Percentiles rank a stretch among this genome's conserved stretches.
These are phyloP conservation scores for Aotearoamyces nothofagi DNA, from an alignment of 2,329 filamentous ascomycete genomes.

Conservation along the genomic window DNA sequence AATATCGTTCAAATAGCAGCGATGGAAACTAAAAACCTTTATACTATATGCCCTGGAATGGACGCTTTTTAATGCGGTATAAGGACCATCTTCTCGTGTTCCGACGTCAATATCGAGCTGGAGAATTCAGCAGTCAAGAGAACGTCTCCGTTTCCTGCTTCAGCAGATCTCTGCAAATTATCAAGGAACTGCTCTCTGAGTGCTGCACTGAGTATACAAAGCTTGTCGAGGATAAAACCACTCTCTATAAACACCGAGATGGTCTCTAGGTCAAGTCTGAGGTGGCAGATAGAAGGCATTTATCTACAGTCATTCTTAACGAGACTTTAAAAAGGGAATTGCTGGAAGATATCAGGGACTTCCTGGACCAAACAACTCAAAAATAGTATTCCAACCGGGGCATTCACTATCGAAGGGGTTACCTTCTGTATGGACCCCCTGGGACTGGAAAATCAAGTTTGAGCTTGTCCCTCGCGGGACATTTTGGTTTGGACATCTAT, in stretches of 20 bases:
- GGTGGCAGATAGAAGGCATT: constrained; percentile 2
- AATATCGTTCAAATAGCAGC: constrained; percentile 19
- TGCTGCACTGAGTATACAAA: constrained; percentile 38
- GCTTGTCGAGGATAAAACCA: constrained; percentile 44
- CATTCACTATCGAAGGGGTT: constrained; percentile 71
- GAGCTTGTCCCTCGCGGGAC: constrained; percentile 49
- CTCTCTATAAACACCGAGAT: constrained; percentile 46
- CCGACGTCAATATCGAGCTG: constrained; percentile 30
- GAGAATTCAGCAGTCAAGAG: constrained; percentile 31
- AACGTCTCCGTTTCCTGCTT: constrained; percentile 45
- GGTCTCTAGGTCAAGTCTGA: constrained; percentile 35
- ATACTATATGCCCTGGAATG: constrained; percentile 52
- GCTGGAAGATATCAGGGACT: constrained; percentile 42
- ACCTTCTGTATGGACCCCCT: constrained; percentile 64
- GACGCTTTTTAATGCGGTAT: constrained; percentile 56
- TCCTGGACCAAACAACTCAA: constrained; percentile 32
- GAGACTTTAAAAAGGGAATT: constrained; percentile 41
- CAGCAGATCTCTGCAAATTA: constrained; percentile 40
- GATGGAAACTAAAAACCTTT: constrained; percentile 25
- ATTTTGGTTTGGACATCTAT: constrained; percentile 54
- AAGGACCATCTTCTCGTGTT: constrained; percentile 41
- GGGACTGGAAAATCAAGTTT: constrained; percentile 65
- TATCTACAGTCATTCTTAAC: constrained; percentile 43
- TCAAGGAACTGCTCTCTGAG: constrained; percentile 47
- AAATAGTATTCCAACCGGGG: constrained; percentile 44